Evolutionary conservation across 805 yeast species (phyloP).

Genomic region (Spencermartinsiella europaea): DNA sequence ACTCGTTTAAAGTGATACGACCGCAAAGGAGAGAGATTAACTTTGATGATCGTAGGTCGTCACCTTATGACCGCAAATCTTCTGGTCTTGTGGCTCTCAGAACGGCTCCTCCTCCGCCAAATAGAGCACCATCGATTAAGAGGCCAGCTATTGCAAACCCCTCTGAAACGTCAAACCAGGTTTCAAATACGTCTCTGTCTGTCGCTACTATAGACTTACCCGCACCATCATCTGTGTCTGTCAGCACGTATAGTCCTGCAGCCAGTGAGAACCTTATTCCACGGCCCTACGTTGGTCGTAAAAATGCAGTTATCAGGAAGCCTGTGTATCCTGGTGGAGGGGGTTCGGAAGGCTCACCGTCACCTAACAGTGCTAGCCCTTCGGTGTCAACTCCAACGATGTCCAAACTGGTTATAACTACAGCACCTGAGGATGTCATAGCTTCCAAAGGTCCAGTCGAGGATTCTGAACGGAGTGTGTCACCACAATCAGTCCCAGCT

Average conservation of each 20-base stretch:
- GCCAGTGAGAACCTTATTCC: conserved; percentile 26
- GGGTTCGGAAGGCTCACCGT: conserved; percentile 7
- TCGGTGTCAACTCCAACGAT: background rate
- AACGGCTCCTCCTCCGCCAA: conserved; percentile 42
- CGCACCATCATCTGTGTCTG: background rate
- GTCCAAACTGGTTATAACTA: background rate
- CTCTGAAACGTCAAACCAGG: background rate
- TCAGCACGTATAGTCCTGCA: conserved; percentile 23
- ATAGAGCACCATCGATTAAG: conserved; percentile 16
- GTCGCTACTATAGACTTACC: background rate
- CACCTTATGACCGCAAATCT: conserved; percentile 51
- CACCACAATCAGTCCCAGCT: background rate
- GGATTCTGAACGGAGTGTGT: background rate
- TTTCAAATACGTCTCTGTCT: background rate
- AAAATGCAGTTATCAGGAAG: conserved; percentile 21
- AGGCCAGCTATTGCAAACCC: background rate
- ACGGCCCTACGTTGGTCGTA: conserved; percentile 25
- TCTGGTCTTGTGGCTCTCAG: conserved; percentile 62
- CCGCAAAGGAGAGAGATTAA: conserved; percentile 62
- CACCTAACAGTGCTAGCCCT: conserved; percentile 2
- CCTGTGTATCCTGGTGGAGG: conserved; percentile 14
- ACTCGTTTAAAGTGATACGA: conserved; percentile 63
- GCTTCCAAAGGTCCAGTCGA: conserved; percentile 1
- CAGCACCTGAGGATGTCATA: conserved; percentile 6
- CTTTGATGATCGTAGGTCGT: conserved; percentile 70